phyloP scores from a whole-genome alignment of 2,329 filamentous ascomycete genomes.

The Cladophialophora bantiana region DNA sequence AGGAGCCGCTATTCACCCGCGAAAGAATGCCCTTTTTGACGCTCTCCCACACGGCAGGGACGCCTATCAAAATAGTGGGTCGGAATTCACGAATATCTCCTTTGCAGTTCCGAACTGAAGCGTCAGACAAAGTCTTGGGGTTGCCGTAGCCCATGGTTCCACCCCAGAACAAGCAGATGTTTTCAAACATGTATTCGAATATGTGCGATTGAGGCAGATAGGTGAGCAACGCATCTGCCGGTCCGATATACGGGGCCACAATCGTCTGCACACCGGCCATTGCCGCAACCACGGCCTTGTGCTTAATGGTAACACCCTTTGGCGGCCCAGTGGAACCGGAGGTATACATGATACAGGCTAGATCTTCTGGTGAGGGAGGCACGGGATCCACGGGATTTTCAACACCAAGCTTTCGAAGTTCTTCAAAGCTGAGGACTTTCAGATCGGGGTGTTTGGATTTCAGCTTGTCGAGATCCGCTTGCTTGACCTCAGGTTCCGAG shows the following conservation, averaged over 20 bases:
- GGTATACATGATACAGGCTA: slow-evolving; percentile 78
- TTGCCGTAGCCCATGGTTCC: slow-evolving; percentile 93
- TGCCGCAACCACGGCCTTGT: slow-evolving; percentile 79
- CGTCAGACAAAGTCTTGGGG: slow-evolving; percentile 84
- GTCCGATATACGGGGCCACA: slow-evolving; percentile 78
- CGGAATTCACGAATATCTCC: slow-evolving; percentile 93
- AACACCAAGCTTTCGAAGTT: slow-evolving; percentile 59
- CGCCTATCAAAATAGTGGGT: slow-evolving; percentile 89
- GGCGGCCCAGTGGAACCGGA: slow-evolving; percentile 85
- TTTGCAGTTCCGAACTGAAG: slow-evolving; percentile 84
- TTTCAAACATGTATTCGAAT: slow-evolving; percentile 95
- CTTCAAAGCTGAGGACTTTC: slow-evolving; percentile 59
- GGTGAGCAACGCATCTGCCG: slow-evolving; percentile 80
- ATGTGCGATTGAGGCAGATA: slow-evolving; percentile 96
- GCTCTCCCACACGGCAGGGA: slow-evolving; percentile 96
- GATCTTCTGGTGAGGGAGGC: slow-evolving; percentile 73
- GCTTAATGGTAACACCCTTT: slow-evolving; percentile 82
- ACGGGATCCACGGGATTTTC: slow-evolving; percentile 72
- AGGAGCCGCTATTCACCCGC: slow-evolving; percentile 75
- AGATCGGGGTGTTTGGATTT: slow-evolving; percentile 58
- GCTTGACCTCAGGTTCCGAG: slow-evolving; percentile 56
- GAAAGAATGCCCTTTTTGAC: slow-evolving; percentile 91
- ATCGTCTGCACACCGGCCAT: slow-evolving; percentile 81
- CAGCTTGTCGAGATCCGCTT: slow-evolving; percentile 59
- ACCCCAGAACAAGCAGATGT: slow-evolving; percentile 85